Conservation (phyloP, 1,284 basidiomycete species). For the Heterobasidion parviporum region DNA sequence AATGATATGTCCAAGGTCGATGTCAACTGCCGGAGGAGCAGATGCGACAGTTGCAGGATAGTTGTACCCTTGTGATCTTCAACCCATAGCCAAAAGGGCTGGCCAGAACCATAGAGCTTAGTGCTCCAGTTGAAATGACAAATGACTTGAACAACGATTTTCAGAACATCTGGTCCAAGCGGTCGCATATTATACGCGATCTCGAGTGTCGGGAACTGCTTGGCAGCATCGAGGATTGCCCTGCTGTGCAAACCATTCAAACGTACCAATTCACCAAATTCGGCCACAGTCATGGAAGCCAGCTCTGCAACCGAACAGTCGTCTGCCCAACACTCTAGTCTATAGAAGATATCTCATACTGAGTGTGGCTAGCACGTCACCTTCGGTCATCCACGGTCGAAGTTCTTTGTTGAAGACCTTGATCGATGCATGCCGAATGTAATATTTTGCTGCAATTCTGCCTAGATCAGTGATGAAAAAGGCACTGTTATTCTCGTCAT, state of each 20-base stretch:
- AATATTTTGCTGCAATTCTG: constrained; percentile 94
- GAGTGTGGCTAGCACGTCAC: constrained; percentile 84
- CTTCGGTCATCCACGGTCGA: constrained; percentile 85
- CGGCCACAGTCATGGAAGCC: constrained; percentile 60
- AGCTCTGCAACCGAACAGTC: constrained; percentile 79
- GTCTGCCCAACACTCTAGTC: constrained; percentile 77
- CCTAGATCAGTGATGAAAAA: constrained; percentile 85
- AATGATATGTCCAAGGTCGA: constrained; percentile 65
- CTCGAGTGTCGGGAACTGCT: constrained; percentile 77
- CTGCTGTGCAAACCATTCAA: constrained; percentile 85
- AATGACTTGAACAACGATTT: constrained; percentile 60
- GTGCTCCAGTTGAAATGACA: constrained; percentile 82
- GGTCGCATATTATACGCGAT: constrained; percentile 72
- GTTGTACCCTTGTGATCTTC: constrained; percentile 76
- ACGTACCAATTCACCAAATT: constrained; percentile 81
- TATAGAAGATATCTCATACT: constrained; percentile 83
- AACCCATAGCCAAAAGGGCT: constrained; percentile 96
- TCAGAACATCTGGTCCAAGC: constrained; percentile 78
- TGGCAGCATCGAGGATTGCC: constrained; percentile 75
- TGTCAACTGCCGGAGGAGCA: constrained; percentile 66
- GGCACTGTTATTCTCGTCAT: constrained; percentile 52
- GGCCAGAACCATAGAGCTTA: constrained; percentile 67
- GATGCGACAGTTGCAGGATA: constrained; percentile 79
- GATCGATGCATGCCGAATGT: constrained; percentile 83
- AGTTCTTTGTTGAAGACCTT: constrained; percentile 87